Base-by-base conservation (phyloP, 225 moss, liverwort and hornwort genomes). In the Physcomitrellopsis africana region DNA sequence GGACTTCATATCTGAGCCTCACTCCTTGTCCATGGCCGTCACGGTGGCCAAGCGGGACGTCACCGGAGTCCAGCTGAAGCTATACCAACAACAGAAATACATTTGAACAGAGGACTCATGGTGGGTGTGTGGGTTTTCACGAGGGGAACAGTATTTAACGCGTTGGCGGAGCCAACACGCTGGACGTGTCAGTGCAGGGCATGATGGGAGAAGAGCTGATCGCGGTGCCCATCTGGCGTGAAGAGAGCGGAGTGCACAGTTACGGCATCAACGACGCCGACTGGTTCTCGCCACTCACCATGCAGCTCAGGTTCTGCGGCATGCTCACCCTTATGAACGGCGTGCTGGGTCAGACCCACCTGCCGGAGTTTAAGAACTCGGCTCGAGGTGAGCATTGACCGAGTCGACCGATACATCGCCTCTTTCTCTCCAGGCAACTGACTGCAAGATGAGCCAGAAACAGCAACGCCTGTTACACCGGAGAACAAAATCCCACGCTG, bases 41-140 rank as follows among this genome's bases (percentile, higher is more conserved):
- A 75, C 60, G 51, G 85, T 88, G 5, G 69, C 82, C 3, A 71
- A 76, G 42, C 83, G 88, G 85, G 77, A 81, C 27, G 77, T 70
- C 45, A 20, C 63, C 6, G 55, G 80, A 8, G 85, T 83, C 76
- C 82, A 88, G 61, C 24, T 87, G 27, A 74, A 74, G 61, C 44
- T 75, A 7, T 10, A 9, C 68, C 1, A 42, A 57, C 49, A 46
- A 75, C 58, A 52, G 68, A 13, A 42, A 15, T 20, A 1, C 22
- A 44, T n/a, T 80, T 13, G 19, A 9, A 43, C 17, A 74, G 9
- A 37, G 20, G 41, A 48, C 24, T 18, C 68, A 3, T 4, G 48
- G 11, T 70, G 80, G 80, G 62, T 37, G 47, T 8, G 43, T 23
- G 24, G 1, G 1, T 7, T 19, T 41, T 10, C 29, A 48, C 29